phyloP scores from a whole-genome alignment of 1,284 basidiomycete species.

The Marasmius sp. region DNA sequence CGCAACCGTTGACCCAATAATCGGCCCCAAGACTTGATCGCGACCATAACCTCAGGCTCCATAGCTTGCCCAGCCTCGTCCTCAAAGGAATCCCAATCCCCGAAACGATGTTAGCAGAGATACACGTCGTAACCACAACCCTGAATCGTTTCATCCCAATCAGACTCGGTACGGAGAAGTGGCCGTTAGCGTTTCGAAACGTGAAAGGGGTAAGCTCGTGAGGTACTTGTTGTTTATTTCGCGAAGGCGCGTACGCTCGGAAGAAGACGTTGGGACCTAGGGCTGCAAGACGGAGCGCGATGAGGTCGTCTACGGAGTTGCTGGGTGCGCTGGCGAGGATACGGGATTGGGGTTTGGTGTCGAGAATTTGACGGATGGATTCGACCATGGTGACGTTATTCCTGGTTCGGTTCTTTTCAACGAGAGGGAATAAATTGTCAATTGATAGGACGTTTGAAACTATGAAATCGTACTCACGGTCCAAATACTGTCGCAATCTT shows the following conservation, averaged over 20 bases:
- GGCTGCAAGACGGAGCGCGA: conserved; percentile 37
- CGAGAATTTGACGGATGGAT: conserved; percentile 57
- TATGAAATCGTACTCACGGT: conserved; percentile 47
- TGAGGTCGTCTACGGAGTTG: conserved; percentile 60
- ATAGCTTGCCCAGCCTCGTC: conserved; percentile 69
- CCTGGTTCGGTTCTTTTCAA: conserved; percentile 36
- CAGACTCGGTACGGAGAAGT: conserved; percentile 48
- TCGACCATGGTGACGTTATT: conserved; percentile 72
- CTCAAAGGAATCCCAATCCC: conserved; percentile 59
- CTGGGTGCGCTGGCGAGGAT: conserved; percentile 67
- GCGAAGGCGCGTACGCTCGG: conserved; percentile 65
- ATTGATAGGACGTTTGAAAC: no score
- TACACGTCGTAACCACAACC: conserved; percentile 61
- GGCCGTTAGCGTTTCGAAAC: conserved; percentile 33
- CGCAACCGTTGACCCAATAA: conserved; percentile 53
- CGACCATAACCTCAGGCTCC: conserved; percentile 59
- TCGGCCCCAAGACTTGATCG: conserved; percentile 60
- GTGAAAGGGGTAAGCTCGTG: conserved; percentile 43
- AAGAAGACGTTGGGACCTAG: conserved; percentile 44
- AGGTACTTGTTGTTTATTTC: conserved; percentile 43
- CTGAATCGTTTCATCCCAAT: conserved; percentile 43
- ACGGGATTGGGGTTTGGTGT: conserved; percentile 37
- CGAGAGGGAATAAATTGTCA: no score
- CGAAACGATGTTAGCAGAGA: conserved; percentile 55
- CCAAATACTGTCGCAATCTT: conserved; percentile 55